A percentile compares a stretch with the other conserved stretches of the same genome.
These are phyloP conservation scores for Pterocarpus macrocarpus DNA, from an alignment of 306 rosid species.

Conservation along the genomic window DNA sequence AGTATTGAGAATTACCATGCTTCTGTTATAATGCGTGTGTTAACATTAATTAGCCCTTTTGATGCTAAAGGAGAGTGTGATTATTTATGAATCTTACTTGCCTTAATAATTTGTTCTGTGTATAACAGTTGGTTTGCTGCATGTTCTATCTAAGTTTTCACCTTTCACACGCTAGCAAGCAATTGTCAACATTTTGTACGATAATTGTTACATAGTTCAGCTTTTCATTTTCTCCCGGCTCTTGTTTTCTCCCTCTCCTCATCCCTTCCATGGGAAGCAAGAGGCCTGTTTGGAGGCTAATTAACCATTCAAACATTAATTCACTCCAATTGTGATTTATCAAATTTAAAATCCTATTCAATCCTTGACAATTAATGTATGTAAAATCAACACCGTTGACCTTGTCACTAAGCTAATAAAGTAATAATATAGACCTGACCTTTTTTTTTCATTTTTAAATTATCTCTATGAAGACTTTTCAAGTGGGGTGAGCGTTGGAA, in stretches of 20 bases:
- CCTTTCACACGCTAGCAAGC: neutral
- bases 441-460: too few relatives aligned
- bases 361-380: neutral
- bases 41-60: constrained; percentile 31
- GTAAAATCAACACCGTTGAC: neutral
- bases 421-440: too few relatives aligned
- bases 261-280: too few relatives aligned
- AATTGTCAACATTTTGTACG: neutral
- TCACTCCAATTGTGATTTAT: neutral
- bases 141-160: neutral
- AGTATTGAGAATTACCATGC: constrained; percentile 18
- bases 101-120: constrained; percentile 12
- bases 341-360: neutral
- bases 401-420: neutral
- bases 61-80: constrained; percentile 18
- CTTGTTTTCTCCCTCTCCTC: too few relatives aligned
- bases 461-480: constrained; percentile 4
- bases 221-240: too few relatives aligned
- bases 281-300: too few relatives aligned
- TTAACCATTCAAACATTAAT: neutral
- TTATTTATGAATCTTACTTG: constrained; percentile 32
- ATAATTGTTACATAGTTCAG: neutral
- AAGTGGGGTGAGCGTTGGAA: neutral
- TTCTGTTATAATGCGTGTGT: constrained; percentile 13
- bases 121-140: neutral